Evolutionary conservation across 768 basidiomycete genomes (phyloP).

Genomic region (Termitomyces sp.): DNA sequence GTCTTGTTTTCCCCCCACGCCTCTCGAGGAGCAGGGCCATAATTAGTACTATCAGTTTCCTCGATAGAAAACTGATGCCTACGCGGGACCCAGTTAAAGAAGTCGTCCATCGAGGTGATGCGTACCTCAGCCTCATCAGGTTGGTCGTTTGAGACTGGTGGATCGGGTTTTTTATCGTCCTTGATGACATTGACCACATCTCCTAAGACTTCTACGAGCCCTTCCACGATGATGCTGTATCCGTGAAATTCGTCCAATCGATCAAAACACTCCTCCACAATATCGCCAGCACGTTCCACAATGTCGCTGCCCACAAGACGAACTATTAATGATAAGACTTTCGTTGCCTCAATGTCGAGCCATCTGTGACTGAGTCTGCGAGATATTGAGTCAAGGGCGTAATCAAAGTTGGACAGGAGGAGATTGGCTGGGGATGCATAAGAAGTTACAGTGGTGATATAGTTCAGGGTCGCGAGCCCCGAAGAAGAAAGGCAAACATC

Average conservation of each 20-base stretch:
- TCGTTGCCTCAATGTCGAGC: constrained; percentile 85
- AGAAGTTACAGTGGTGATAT: constrained; percentile 69
- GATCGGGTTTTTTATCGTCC: constrained; percentile 37
- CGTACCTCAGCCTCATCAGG: not conserved
- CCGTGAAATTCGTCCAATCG: constrained; percentile 95
- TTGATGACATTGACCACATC: constrained; percentile 83
- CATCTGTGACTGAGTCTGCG: constrained; percentile 76
- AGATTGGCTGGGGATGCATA: constrained; percentile 90
- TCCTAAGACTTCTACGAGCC: constrained; percentile 80
- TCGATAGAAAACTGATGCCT: constrained; percentile 32
- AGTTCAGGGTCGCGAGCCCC: constrained; percentile 70
- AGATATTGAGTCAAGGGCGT: constrained; percentile 88
- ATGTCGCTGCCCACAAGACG: constrained; percentile 84
- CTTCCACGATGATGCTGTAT: constrained; percentile 82
- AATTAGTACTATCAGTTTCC: constrained; percentile 42
- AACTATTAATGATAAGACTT: constrained; percentile 82
- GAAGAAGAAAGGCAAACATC: constrained; percentile 64
- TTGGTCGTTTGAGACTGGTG: constrained; percentile 12
- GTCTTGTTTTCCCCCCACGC: constrained; percentile 46
- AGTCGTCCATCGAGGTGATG: constrained; percentile 35
- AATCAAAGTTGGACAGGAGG: constrained; percentile 93
- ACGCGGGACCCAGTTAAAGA: constrained; percentile 65
- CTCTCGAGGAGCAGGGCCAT: constrained; percentile 56
- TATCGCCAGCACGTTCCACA: constrained; percentile 86
- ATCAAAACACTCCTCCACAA: constrained; percentile 97